Percentiles rank a stretch among this genome's conserved stretches.
Conservation (phyloP, 306 rosid genomes). For the Cicer arietinum region DNA sequence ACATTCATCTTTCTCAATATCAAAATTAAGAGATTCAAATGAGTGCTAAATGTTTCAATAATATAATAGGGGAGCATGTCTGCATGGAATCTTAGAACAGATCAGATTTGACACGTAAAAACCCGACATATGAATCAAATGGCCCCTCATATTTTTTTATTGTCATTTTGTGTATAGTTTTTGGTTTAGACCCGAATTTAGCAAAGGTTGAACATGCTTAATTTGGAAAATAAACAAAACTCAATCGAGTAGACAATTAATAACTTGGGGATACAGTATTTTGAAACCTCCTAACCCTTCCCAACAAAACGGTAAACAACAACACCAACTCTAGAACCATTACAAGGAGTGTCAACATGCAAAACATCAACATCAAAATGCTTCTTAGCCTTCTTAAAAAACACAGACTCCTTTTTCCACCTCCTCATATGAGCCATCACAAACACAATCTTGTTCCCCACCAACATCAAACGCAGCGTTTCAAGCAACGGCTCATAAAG, state of each 20-base stretch:
- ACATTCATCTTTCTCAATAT: no score
- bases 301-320: constrained; percentile 65
- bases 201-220: neutral
- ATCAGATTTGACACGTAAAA: neutral
- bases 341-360: constrained; percentile 57
- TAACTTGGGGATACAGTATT: neutral
- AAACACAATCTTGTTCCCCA: constrained; percentile 55
- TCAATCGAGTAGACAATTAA: neutral
- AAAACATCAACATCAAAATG: constrained; percentile 63
- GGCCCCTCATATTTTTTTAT: neutral
- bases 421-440: constrained; percentile 88
- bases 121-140: neutral
- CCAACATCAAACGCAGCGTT: constrained; percentile 62
- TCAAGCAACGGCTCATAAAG: constrained; percentile 77
- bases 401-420: constrained; percentile 87
- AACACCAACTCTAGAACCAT: constrained; percentile 76
- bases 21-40: no score
- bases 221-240: neutral
- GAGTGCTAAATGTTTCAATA: neutral
- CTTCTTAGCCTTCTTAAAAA: constrained; percentile 86
- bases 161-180: constrained; percentile 4
- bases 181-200: neutral
- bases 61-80: neutral
- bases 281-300: constrained; percentile 34
- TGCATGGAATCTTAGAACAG: neutral